Evolutionary conservation across 2,329 filamentous ascomycete genomes (phyloP).

Genomic region (Colletotrichum brevisporum): DNA sequence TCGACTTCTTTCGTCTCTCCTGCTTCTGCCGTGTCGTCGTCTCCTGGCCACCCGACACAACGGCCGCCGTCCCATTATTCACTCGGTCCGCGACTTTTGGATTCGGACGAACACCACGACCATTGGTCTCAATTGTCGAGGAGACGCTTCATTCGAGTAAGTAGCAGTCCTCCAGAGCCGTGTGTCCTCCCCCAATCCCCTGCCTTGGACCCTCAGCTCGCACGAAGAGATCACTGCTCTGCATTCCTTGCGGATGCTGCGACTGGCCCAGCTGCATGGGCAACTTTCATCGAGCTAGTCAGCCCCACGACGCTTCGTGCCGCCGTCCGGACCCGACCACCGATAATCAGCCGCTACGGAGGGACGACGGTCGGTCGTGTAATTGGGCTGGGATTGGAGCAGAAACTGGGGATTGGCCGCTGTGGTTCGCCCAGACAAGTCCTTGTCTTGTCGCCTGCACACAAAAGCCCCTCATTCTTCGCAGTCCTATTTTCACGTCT

Average conservation of each 20-base stretch:
- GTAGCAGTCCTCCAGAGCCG: no score
- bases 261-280: background rate
- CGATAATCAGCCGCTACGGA: background rate
- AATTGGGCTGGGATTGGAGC: background rate
- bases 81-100: background rate
- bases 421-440: background rate
- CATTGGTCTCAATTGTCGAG: background rate
- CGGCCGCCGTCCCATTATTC: background rate
- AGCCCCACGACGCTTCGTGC: background rate
- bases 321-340: background rate
- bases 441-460: background rate
- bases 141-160: background rate
- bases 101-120: background rate
- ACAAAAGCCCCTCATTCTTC: slow-evolving; percentile 9
- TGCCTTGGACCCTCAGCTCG: background rate
- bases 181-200: background rate
- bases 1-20: background rate
- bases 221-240: background rate
- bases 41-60: background rate
- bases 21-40: background rate
- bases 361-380: background rate
- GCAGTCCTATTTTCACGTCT: background rate
- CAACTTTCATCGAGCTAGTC: background rate
- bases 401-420: background rate
- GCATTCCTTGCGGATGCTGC: background rate